Evolutionary conservation across 176 grass and related monocot species (phyloP).

Genomic region (Eragrostis nindensis): DNA sequence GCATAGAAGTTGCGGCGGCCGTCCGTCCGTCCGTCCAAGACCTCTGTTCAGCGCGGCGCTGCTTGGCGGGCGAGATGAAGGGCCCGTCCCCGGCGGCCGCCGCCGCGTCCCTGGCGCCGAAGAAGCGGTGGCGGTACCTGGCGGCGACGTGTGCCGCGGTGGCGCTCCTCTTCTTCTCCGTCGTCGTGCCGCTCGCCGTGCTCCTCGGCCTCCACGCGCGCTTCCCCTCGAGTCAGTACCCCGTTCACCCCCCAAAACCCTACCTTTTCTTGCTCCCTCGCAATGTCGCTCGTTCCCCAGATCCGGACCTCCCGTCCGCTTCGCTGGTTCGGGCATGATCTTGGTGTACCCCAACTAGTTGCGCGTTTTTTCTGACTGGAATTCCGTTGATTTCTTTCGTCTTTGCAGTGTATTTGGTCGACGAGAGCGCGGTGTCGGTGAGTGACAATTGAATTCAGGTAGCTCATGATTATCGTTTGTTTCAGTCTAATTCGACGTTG

Average conservation of each 20-base stretch:
- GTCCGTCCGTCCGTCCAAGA: neutral
- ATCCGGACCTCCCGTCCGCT: conserved; percentile 11
- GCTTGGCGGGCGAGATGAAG: conserved; percentile 50
- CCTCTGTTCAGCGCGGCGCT: neutral
- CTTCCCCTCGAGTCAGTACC: conserved; percentile 59
- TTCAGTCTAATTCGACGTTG: conserved; percentile 20
- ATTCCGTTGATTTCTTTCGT: neutral
- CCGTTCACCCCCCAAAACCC: conserved; percentile 1
- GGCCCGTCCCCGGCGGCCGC: conserved; percentile 24
- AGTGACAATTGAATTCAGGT: conserved; percentile 16
- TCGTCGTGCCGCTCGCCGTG: conserved; percentile 64
- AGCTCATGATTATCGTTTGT: neutral
- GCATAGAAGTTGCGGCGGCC: neutral
- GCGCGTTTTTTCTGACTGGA: neutral
- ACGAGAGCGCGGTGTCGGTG: conserved; percentile 52
- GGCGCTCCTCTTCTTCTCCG: conserved; percentile 56
- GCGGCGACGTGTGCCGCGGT: conserved; percentile 42
- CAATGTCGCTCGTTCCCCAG: neutral
- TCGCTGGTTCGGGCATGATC: neutral
- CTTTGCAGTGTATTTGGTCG: conserved; percentile 51
- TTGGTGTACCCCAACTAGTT: neutral
- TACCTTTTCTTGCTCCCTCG: neutral
- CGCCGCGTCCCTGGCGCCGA: conserved; percentile 15
- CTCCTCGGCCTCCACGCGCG: conserved; percentile 67
- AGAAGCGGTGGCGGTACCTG: conserved; percentile 63